phyloP scores from a whole-genome alignment of 495 filamentous ascomycete genomes.

The Penicillium manginii region DNA sequence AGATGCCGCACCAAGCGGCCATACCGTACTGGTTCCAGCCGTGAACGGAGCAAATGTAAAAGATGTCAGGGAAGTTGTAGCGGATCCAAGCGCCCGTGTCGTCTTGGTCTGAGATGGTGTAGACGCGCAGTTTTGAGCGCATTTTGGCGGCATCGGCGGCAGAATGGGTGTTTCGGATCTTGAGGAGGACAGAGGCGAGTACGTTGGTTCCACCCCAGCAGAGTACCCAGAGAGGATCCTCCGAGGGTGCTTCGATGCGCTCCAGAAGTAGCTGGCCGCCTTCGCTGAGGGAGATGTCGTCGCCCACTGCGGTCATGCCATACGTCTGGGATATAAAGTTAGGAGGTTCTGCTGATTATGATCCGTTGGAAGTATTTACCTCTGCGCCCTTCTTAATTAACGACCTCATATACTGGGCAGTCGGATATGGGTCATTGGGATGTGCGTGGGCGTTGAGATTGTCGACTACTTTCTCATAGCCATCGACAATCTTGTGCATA shows the following conservation, averaged over 20 bases:
- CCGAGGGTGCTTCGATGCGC: conserved; percentile 27
- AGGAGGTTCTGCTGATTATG: background rate
- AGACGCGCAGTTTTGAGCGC: conserved; percentile 45
- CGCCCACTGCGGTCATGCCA: conserved; percentile 38
- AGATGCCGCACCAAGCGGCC: conserved; percentile 52
- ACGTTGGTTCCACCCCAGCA: conserved; percentile 54
- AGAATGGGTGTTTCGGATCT: conserved; percentile 32
- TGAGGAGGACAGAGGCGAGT: conserved; percentile 45
- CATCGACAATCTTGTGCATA: conserved; percentile 18
- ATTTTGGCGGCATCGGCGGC: conserved; percentile 33
- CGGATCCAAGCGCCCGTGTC: conserved; percentile 54
- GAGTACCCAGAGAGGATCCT: conserved; percentile 47
- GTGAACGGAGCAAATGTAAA: conserved; percentile 50
- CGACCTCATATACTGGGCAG: conserved; percentile 12
- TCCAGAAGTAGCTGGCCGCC: conserved; percentile 46
- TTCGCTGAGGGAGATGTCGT: conserved; percentile 34
- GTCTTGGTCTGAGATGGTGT: conserved; percentile 55
- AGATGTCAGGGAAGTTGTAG: conserved; percentile 45
- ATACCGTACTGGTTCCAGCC: conserved; percentile 53
- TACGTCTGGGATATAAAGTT: conserved; percentile 23
- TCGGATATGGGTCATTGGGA: conserved; percentile 9
- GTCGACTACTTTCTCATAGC: conserved; percentile 18
- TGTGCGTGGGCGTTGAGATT: conserved; percentile 20
- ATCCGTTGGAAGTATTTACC: conserved; percentile 3
- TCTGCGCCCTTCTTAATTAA: conserved; percentile 19